Evolutionary conservation across 495 filamentous ascomycete genomes (phyloP).

Genomic region (Aspergillus affinis): DNA sequence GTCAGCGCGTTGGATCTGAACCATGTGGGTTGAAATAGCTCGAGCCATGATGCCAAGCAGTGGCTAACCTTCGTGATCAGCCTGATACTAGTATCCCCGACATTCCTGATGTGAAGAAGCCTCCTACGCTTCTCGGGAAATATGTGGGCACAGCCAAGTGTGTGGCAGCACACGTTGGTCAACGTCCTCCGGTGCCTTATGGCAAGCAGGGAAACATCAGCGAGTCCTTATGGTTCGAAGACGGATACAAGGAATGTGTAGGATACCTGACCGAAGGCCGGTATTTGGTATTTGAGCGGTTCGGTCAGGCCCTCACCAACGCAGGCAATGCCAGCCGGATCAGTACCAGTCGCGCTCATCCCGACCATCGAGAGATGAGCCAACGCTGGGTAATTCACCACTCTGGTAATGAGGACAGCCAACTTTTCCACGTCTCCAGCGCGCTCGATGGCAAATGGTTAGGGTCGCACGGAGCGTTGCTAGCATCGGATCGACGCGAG

Average conservation of each 20-base stretch:
- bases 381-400: slow-evolving; percentile 56
- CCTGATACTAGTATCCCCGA: slow-evolving; percentile 48
- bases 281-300: slow-evolving; percentile 39
- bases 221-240: slow-evolving; percentile 42
- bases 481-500: slow-evolving; percentile 15
- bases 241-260: slow-evolving; percentile 53
- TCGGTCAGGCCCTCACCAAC: slow-evolving; percentile 33
- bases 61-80: slow-evolving; percentile 16
- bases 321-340: slow-evolving; percentile 18
- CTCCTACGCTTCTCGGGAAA: slow-evolving; percentile 34
- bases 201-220: slow-evolving; percentile 35
- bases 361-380: slow-evolving; percentile 35
- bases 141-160: slow-evolving; percentile 48
- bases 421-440: slow-evolving; percentile 48
- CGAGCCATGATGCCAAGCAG: background rate
- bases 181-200: slow-evolving; percentile 49
- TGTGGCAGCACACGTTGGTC: slow-evolving; percentile 32
- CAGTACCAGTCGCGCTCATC: slow-evolving; percentile 29
- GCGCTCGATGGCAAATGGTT: slow-evolving; percentile 49
- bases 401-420: slow-evolving; percentile 35
- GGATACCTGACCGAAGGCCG: slow-evolving; percentile 55
- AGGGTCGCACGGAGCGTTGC: slow-evolving; percentile 24
- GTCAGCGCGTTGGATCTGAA: slow-evolving; percentile 54
- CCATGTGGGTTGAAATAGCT: slow-evolving; percentile 26
- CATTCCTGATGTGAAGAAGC: slow-evolving; percentile 42